Percentiles rank a stretch among this genome's conserved stretches.
These are phyloP conservation scores for Aureobasidium melanogenum DNA, from an alignment of 2,329 filamentous ascomycete genomes.

Conservation along the genomic window DNA sequence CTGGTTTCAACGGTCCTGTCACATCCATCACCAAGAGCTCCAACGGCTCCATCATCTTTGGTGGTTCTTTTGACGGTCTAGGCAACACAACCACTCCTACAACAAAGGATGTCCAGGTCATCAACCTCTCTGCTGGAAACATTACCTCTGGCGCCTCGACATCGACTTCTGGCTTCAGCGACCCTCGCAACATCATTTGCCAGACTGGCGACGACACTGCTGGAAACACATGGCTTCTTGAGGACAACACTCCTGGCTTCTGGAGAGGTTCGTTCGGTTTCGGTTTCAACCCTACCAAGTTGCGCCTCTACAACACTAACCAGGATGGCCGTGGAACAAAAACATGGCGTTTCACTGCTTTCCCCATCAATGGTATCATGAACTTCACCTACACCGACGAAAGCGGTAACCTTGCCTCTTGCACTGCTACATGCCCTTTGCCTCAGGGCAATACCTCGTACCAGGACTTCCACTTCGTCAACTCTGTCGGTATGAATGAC, in stretches of 20 bases:
- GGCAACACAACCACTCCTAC: conserved; percentile 67
- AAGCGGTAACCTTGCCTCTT: conserved; percentile 57
- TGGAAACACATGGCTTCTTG: conserved; percentile 76
- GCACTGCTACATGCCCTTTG: conserved; percentile 78
- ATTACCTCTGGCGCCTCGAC: conserved; percentile 60
- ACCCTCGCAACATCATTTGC: conserved; percentile 78
- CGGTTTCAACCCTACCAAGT: conserved; percentile 75
- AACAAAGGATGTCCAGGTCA: conserved; percentile 62
- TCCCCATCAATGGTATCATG: conserved; percentile 87
- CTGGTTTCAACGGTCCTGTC: conserved; percentile 89
- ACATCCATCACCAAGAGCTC: conserved; percentile 71
- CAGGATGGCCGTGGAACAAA: conserved; percentile 73
- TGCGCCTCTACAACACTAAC: conserved; percentile 82
- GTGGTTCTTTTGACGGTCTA: conserved; percentile 78
- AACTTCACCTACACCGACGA: conserved; percentile 86
- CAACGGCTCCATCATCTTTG: conserved; percentile 83
- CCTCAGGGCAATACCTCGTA: conserved; percentile 58
- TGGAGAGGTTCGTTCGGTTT: conserved; percentile 81
- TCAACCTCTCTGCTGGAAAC: conserved; percentile 74
- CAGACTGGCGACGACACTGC: conserved; percentile 58
- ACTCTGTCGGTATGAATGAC: conserved; percentile 73
- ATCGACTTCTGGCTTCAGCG: conserved; percentile 54
- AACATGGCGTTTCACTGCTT: conserved; percentile 75
- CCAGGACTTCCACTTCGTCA: conserved; percentile 90
- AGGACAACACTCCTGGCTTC: conserved; percentile 64